These are phyloP conservation scores for Paramecium sexaurelia DNA, from an alignment of 73 alveolate species.

Conservation along the genomic window DNA sequence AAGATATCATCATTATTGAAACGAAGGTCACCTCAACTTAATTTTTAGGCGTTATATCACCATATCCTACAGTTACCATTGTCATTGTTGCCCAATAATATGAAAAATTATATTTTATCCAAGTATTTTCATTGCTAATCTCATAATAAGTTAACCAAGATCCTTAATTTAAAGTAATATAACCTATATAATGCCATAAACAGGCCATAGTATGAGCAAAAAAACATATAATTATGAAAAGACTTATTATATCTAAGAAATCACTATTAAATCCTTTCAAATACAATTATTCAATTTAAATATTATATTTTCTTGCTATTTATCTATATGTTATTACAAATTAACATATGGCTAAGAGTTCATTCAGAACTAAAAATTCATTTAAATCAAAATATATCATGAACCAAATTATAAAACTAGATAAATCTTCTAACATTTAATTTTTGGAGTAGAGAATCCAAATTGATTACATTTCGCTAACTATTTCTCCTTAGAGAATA, in stretches of 20 bases:
- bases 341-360: neutral
- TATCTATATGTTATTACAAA: neutral
- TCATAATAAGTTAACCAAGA: neutral
- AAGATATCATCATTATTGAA: constrained; percentile 14
- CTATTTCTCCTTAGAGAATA: neutral
- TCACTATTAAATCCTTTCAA: neutral
- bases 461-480: neutral
- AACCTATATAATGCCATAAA: constrained; percentile 55
- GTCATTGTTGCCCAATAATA: constrained; percentile 66
- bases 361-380: neutral
- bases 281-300: constrained; percentile 21
- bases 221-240: neutral
- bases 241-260: neutral
- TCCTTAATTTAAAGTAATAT: neutral
- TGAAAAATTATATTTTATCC: constrained; percentile 21
- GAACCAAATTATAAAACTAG: neutral
- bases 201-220: constrained; percentile 62
- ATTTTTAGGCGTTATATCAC: constrained; percentile 62
- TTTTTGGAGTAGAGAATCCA: neutral
- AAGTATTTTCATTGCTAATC: neutral
- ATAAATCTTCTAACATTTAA: neutral
- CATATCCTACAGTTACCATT: constrained; percentile 67
- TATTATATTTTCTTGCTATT: neutral
- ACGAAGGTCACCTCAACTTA: constrained; percentile 1
- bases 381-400: neutral